Percentiles rank a stretch among this genome's conserved stretches.
Evolutionary conservation across 164 flowering plant species (phyloP).

Genomic region (Vitis amurensis): DNA sequence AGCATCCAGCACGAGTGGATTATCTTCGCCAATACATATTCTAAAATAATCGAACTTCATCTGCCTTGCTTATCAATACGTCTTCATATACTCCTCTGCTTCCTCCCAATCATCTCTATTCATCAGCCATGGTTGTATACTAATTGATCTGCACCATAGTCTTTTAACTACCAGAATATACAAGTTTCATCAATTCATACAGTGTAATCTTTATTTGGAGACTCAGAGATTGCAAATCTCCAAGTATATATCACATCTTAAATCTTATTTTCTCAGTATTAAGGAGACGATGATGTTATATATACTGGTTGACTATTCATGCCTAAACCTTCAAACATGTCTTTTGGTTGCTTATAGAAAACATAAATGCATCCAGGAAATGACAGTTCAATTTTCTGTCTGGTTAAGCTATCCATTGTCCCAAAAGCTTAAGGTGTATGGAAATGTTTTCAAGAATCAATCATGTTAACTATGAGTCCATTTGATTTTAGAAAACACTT

Average conservation of each 20-base stretch:
- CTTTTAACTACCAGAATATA: constrained; percentile 21
- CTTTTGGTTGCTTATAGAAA: background rate
- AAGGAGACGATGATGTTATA: background rate
- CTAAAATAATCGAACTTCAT: constrained; percentile 18
- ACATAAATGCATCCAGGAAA: background rate
- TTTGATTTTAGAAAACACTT: too few relatives aligned
- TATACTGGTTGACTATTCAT: too few relatives aligned
- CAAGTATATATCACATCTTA: constrained; percentile 1
- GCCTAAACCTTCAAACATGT: background rate
- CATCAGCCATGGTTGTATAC: constrained; percentile 14
- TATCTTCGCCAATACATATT: constrained; percentile 70
- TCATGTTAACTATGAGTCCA: too few relatives aligned
- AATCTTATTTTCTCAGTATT: too few relatives aligned
- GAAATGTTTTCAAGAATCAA: too few relatives aligned
- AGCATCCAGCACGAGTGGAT: constrained; percentile 89
- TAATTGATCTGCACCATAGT: constrained; percentile 27
- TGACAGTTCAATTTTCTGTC: too few relatives aligned
- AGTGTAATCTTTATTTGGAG: constrained; percentile 5
- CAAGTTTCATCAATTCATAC: constrained; percentile 15
- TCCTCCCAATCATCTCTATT: background rate
- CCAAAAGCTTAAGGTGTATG: too few relatives aligned
- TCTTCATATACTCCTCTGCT: background rate
- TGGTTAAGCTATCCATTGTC: too few relatives aligned
- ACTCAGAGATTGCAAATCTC: constrained; percentile 6
- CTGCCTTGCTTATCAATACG: background rate